Evolutionary conservation across 371 early-diverging fungal genomes (phyloP), one percentile per base, ranked within the genome.

Genomic region (Blastocladiella emersonii): DNA sequence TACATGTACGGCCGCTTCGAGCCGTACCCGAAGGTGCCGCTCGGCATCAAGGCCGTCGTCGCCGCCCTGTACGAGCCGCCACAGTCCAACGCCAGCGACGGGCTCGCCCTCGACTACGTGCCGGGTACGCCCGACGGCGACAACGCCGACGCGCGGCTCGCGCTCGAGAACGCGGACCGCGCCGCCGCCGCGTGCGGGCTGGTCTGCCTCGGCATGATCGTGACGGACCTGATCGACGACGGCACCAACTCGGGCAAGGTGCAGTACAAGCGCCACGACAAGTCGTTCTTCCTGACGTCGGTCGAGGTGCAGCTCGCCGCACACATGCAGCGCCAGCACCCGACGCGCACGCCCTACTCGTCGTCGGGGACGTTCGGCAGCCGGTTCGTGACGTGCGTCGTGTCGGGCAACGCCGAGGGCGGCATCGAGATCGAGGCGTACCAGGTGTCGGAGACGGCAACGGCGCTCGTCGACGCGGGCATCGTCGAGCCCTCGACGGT

Each of bases 1-100:
- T 88, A 89, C 66, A 71, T 99, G 64, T 92, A 92, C 70, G 99
- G 99, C 23, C 83, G 87, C 44, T 98, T 94, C 72, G 92, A 92
- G 68, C 84, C 85, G 21, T 94, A 97, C 68, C 61, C 83, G 10
- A 89, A 92, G 57, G 95, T 98, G 1, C 98, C 97, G 1, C 76
- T 98, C 56, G 99, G 99, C 21, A 83, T 95, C 63, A 98, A 97
- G 71, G 98, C 98, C 0, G 93, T 98, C 13, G 98, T 99, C 0
- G 89, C 89, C 67, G 90, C 88, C 0, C 91, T 97, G 59, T 96
- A 93, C 67, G 97, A 98, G 70, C 95, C 98, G 13, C 85, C 89
- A 35, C 99, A 99, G 70, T 81, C 84, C 23, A 80, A 79, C 69
- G 88, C 85, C 63, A 74, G 81, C 32, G 94, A 97, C 65, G 93